Evolutionary conservation across 345 rosid genomes (phyloP).

Genomic region (Chamaenerion angustifolium): DNA sequence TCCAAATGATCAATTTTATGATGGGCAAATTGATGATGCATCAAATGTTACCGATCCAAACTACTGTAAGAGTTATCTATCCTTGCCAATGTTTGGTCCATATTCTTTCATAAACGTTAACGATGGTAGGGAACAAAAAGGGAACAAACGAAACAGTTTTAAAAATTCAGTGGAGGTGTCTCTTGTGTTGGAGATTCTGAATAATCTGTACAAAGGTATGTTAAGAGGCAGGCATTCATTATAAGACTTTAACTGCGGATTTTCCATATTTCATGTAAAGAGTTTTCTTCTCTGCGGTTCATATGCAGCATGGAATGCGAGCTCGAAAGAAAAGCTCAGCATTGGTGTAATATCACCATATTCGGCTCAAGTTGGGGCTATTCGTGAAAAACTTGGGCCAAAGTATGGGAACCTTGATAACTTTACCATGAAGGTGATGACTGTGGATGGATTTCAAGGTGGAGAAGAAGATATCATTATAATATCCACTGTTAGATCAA

Average conservation of each 20-base stretch:
- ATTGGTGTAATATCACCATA: constrained; percentile 36
- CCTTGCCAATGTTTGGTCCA: constrained; percentile 30
- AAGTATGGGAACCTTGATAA: constrained; percentile 8
- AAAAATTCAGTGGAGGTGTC: constrained; percentile 40
- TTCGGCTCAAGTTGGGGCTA: constrained; percentile 22
- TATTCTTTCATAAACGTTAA: constrained; percentile 34
- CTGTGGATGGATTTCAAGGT: constrained; percentile 35
- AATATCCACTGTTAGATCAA: constrained; percentile 32
- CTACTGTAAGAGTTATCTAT: constrained; percentile 19
- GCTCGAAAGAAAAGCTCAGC: constrained; percentile 13
- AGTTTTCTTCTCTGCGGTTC: not conserved
- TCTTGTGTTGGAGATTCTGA: constrained; percentile 17
- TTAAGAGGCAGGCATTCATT: not conserved
- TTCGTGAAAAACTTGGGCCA: constrained; percentile 17
- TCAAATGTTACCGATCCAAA: constrained; percentile 17
- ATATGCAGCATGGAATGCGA: constrained; percentile 14
- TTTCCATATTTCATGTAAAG: not conserved
- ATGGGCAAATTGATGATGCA: constrained; percentile 30
- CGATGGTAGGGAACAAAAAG: constrained; percentile 24
- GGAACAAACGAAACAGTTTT: constrained; percentile 12
- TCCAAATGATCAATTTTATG: constrained; percentile 41
- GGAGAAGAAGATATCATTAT: constrained; percentile 29
- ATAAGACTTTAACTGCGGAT: no score
- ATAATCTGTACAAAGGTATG: constrained; percentile 26
- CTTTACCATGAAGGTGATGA: constrained; percentile 18